Conservation (phyloP, 2,329 filamentous ascomycete genomes). For the Penicillium sp. region DNA sequence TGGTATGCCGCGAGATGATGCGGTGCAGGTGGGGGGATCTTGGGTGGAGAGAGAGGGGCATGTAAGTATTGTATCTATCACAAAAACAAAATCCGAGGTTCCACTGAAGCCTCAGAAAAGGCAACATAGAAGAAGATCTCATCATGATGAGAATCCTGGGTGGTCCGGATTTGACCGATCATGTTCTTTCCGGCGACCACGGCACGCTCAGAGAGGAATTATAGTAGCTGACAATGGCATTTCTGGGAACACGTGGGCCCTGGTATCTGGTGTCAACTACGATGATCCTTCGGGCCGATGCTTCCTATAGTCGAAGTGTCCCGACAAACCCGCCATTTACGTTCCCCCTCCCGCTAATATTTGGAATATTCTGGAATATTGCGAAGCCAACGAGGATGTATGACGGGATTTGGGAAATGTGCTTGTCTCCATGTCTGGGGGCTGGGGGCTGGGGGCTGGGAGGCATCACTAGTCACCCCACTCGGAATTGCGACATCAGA, state of each 20-base stretch:
- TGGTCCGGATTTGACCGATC: background rate
- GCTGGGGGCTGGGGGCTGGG: background rate
- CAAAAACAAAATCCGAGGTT: background rate
- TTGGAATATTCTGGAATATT: background rate
- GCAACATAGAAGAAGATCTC: background rate
- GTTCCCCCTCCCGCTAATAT: background rate
- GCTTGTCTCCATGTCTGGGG: background rate
- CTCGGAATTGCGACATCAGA: background rate
- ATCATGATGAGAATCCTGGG: background rate
- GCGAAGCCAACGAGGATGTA: background rate
- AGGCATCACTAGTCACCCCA: background rate
- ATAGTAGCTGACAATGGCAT: background rate
- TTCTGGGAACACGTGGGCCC: background rate
- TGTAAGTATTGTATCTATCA: background rate
- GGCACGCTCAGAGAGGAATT: no score
- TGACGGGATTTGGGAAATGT: background rate
- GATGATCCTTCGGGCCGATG: background rate
- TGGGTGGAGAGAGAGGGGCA: slow-evolving; percentile 1
- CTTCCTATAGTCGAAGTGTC: background rate
- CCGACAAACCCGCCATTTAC: background rate
- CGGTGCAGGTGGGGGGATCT: slow-evolving; percentile 1
- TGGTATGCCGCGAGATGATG: background rate
- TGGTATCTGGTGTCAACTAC: background rate
- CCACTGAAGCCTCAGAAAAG: background rate
- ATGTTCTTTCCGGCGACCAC: background rate